Percentiles rank a stretch among this genome's conserved stretches.
Evolutionary conservation across 2,329 filamentous ascomycete species (phyloP).

Genomic region (Davidsoniella australis): DNA sequence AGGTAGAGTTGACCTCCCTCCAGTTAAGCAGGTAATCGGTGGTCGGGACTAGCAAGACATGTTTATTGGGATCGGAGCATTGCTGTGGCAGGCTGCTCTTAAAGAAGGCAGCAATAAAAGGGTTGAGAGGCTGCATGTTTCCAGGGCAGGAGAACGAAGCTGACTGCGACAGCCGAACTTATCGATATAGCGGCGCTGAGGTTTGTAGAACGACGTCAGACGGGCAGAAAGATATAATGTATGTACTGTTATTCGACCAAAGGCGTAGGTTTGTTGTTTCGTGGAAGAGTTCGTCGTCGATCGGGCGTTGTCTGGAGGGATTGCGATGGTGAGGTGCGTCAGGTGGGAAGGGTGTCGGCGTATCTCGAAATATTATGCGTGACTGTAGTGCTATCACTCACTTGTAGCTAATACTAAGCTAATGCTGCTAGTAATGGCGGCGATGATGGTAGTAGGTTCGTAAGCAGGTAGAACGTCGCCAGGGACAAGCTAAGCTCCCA

Average conservation of each 20-base stretch:
- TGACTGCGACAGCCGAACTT: background rate
- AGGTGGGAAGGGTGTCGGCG: too few species aligned
- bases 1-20: slow-evolving; percentile 72
- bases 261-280: background rate
- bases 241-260: background rate
- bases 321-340: too few species aligned
- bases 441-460: too few species aligned
- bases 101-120: slow-evolving; percentile 97
- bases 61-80: slow-evolving; percentile 80
- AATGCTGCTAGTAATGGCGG: too few species aligned
- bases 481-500: too few species aligned
- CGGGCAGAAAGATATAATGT: too few species aligned
- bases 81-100: slow-evolving; percentile 82
- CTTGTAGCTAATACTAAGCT: too few species aligned
- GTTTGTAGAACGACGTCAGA: too few species aligned
- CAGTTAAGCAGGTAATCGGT: slow-evolving; percentile 81
- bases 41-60: slow-evolving; percentile 83
- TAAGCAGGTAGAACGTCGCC: too few species aligned
- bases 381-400: too few species aligned
- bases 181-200: background rate
- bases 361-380: too few species aligned
- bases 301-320: too few species aligned
- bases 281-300: background rate
- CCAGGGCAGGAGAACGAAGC: background rate
- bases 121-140: slow-evolving; percentile 89